Evolutionary conservation across 2,329 filamentous ascomycete genomes (phyloP).

Genomic region (Xylariales sp.): DNA sequence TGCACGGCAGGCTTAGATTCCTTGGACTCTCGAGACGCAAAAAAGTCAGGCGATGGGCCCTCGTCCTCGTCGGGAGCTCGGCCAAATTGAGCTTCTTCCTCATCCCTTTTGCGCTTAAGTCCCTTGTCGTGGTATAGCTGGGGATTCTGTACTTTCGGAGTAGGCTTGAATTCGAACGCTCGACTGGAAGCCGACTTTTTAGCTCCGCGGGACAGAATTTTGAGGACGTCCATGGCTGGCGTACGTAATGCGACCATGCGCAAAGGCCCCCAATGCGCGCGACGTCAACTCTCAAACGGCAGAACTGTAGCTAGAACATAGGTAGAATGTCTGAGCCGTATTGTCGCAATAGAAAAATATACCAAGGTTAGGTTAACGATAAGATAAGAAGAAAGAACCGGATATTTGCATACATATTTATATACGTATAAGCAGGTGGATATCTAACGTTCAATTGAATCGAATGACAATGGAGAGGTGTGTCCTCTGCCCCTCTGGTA

Average conservation of each 20-base stretch:
- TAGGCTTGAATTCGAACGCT: slow-evolving; percentile 46
- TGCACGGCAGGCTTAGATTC: slow-evolving; percentile 46
- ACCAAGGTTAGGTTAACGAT: slow-evolving; percentile 12
- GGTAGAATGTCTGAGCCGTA: background rate
- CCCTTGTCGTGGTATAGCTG: slow-evolving; percentile 73
- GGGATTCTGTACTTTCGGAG: slow-evolving; percentile 67
- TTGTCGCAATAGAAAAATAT: slow-evolving; percentile 28
- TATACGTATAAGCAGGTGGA: too few species aligned
- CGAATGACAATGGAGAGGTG: too few species aligned
- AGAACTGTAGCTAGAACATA: background rate
- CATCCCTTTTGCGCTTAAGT: slow-evolving; percentile 68
- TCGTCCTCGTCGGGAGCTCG: slow-evolving; percentile 50
- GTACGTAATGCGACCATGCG: background rate
- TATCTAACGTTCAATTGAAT: too few species aligned
- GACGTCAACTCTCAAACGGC: background rate
- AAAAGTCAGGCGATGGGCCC: slow-evolving; percentile 64
- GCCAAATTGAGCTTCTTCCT: slow-evolving; percentile 48
- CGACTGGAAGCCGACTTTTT: slow-evolving; percentile 63
- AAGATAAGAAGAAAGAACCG: slow-evolving; percentile 24
- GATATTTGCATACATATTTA: background rate
- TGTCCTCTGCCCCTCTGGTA: too few species aligned
- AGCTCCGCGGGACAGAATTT: slow-evolving; percentile 76
- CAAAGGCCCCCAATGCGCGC: background rate
- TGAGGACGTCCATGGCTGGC: slow-evolving; percentile 75
- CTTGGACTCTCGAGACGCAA: slow-evolving; percentile 60